Conservation (phyloP, 345 rosid species). For the Dipteronia dyeriana region DNA sequence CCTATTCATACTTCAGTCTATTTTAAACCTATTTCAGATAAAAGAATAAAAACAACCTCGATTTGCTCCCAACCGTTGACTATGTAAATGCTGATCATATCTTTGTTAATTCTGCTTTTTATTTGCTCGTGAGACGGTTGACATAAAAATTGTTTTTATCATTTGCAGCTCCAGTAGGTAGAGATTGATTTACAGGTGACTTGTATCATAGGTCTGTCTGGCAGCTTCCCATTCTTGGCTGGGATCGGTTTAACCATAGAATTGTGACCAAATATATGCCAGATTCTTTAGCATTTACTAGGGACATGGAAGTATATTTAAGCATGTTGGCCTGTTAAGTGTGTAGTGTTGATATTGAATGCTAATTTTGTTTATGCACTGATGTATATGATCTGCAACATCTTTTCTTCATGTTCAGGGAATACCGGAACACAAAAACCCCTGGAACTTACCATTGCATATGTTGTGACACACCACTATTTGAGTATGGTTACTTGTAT, state of each 20-base stretch:
- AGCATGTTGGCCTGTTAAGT: neutral
- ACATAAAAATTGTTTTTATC: neutral
- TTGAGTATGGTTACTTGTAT: slow-evolving; percentile 37
- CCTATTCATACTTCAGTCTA: neutral
- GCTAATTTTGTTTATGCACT: neutral
- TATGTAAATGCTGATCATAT: neutral
- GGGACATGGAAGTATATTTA: neutral
- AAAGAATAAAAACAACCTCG: too few species aligned
- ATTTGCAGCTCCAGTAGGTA: neutral
- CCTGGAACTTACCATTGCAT: slow-evolving; percentile 82
- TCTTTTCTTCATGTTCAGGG: slow-evolving; percentile 40
- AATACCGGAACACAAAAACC: slow-evolving; percentile 82
- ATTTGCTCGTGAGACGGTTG: neutral
- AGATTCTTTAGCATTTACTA: neutral
- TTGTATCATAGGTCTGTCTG: neutral
- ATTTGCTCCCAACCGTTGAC: neutral
- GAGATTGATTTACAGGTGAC: neutral
- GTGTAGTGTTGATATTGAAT: neutral
- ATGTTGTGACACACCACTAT: slow-evolving; percentile 80
- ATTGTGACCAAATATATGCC: neutral
- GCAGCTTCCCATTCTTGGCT: neutral
- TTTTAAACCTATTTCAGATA: too few species aligned
- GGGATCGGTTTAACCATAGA: neutral
- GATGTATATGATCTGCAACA: neutral
- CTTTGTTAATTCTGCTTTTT: neutral